Base-by-base conservation (phyloP, 2,329 filamentous ascomycete genomes). In the Hypoxylon sp. region DNA sequence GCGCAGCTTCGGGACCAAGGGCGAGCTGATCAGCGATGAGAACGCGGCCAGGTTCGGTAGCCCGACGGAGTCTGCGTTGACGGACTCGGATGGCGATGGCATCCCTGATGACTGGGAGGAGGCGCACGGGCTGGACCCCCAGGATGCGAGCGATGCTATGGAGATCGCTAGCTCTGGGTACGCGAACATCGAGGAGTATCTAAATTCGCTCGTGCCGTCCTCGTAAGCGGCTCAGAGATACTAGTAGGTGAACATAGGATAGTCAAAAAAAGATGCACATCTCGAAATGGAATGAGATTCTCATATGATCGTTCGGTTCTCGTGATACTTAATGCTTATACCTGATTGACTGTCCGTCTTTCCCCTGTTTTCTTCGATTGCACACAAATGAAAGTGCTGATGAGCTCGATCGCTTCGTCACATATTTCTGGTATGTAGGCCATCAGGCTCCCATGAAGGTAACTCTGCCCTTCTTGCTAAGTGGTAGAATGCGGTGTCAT, bases 41-140 rank as follows among this genome's bases (percentile, higher is more conserved):
- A 75, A 67, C 27, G 74, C 72, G 4, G 60, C 11, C 58, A 61
- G 11, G 73, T 81, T 68, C 15, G 77, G 75, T 5, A 67, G 81
- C 40, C 69, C 69, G 7, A 70, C 70, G 9, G 79, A 78, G 7
- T 71, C 68, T 0, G 71, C 71, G 27, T 73, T 73, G 38, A 70
- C 69, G 15, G 81, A 83, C 60, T 71, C 75, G 0, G 80, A 83
- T 63, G 76, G 75, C 0, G 80, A 82, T 56, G 79, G 81, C 0
- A 82, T 82, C 40, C 79, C 79, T 2, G 80, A 83, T 67, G 74
- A 73, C 20, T 80, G 76, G 62, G 80, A 83, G 66, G 68, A 64
- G 20, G 72, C 74, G 7, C 75, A 81, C 50, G 78, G 79, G 0
- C 60, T 78, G 21, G 58, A 78, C 51, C 69, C 73, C 4, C 72